These are phyloP conservation scores for Populus hybrid DNA, from an alignment of 441 rosid genomes.

Conservation along the genomic window DNA sequence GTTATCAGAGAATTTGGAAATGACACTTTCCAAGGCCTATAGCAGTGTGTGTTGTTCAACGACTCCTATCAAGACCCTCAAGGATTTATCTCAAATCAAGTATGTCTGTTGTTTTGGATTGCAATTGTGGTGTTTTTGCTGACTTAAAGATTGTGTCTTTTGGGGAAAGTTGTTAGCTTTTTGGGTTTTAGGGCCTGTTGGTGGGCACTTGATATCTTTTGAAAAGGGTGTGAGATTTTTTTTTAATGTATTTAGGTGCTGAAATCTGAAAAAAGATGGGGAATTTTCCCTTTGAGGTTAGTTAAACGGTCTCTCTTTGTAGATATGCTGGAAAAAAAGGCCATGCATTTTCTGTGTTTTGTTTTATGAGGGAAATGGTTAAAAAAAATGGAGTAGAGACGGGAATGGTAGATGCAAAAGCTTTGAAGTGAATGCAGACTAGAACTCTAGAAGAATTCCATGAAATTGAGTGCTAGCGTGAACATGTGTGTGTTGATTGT, in stretches of 20 bases:
- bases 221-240: background rate
- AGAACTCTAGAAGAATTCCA: background rate
- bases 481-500: background rate
- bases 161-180: background rate
- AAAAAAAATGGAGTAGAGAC: background rate
- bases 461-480: background rate
- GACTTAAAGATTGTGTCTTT: background rate
- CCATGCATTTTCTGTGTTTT: background rate
- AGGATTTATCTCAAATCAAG: conserved; percentile 74
- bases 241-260: background rate
- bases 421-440: background rate
- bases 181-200: background rate
- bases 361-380: background rate
- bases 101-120: conserved; percentile 16
- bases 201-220: background rate
- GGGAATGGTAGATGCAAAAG: background rate
- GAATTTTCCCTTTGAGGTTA: background rate
- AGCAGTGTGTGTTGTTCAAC: conserved; percentile 51
- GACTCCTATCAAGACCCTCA: conserved; percentile 55
- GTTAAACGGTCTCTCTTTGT: background rate
- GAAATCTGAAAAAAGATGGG: background rate
- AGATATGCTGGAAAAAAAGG: background rate
- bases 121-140: background rate
- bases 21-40: conserved; percentile 60
- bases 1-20: conserved; percentile 56